Evolutionary conservation across 164 flowering plant species (phyloP).

Genomic region (Tetrastigma voinierianum): DNA sequence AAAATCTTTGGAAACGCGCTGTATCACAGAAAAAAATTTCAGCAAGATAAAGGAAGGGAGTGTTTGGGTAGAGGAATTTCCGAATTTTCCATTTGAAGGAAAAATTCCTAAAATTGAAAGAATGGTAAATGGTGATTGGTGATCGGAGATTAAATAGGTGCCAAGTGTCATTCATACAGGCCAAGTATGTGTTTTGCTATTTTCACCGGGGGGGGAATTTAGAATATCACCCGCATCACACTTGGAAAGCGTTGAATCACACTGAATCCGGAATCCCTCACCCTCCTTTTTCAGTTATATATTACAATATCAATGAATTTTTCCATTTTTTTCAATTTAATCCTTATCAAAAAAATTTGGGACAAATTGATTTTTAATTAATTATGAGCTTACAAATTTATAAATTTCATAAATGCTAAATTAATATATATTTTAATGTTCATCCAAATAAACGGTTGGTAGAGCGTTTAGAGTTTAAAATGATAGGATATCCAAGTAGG

Average conservation of each 20-base stretch:
- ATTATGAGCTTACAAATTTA: no score
- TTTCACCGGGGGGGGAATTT: background rate
- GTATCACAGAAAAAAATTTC: background rate
- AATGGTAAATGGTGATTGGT: constrained; percentile 10
- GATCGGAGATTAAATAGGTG: constrained; percentile 13
- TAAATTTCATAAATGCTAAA: no score
- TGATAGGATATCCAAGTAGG: no score
- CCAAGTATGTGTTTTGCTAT: background rate
- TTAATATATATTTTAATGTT: no score
- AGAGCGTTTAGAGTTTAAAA: no score
- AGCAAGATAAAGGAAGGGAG: background rate
- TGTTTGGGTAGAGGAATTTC: background rate
- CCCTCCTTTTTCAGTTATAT: no score
- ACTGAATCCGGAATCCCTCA: no score
- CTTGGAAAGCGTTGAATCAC: background rate
- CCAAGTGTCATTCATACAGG: constrained; percentile 14
- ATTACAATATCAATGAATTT: no score
- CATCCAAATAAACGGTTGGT: no score
- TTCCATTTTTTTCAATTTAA: no score
- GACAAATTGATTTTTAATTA: no score
- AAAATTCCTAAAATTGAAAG: background rate
- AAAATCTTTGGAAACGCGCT: background rate
- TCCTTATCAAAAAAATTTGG: no score
- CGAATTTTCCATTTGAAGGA: background rate
- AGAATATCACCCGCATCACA: background rate